Percentiles rank a stretch among this genome's conserved stretches.
phyloP scores from a whole-genome alignment of 768 basidiomycete genomes.

The Mycena latifolia region DNA sequence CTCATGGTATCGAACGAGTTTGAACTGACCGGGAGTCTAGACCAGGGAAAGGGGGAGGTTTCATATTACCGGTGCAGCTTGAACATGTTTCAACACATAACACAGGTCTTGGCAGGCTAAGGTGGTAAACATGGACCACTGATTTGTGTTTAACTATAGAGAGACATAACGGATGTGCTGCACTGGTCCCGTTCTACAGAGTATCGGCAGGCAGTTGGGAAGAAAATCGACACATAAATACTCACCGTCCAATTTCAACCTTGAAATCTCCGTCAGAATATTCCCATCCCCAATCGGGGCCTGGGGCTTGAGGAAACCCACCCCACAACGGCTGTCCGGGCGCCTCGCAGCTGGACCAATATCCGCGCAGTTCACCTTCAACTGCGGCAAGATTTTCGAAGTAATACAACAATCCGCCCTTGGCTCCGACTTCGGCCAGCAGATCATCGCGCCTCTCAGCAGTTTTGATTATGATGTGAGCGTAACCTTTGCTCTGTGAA shows the following conservation, averaged over 20 bases:
- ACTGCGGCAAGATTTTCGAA: slow-evolving; percentile 14
- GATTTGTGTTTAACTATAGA: too few relatives aligned
- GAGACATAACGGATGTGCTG: slow-evolving; percentile 20
- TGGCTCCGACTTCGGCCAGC: background rate
- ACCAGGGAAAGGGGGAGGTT: too few relatives aligned
- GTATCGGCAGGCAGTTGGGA: background rate
- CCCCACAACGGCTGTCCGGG: slow-evolving; percentile 13
- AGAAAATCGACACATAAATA: background rate
- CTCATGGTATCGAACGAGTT: too few relatives aligned
- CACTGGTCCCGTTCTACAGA: slow-evolving; percentile 1
- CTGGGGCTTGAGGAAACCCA: background rate
- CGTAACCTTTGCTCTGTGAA: slow-evolving; percentile 3
- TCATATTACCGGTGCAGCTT: too few relatives aligned
- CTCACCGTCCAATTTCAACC: slow-evolving; percentile 14
- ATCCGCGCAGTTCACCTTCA: slow-evolving; percentile 10
- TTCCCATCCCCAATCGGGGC: slow-evolving; percentile 21
- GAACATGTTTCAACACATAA: too few relatives aligned
- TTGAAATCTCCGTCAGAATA: slow-evolving; percentile 1
- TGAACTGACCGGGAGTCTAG: too few relatives aligned
- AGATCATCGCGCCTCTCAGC: background rate
- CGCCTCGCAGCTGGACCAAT: slow-evolving; percentile 2
- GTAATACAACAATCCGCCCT: slow-evolving; percentile 3
- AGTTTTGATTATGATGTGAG: background rate
- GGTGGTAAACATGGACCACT: too few relatives aligned
- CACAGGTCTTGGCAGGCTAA: too few relatives aligned